Base-by-base conservation (phyloP, 495 filamentous ascomycete genomes). In the Chaetomium fimeti region DNA sequence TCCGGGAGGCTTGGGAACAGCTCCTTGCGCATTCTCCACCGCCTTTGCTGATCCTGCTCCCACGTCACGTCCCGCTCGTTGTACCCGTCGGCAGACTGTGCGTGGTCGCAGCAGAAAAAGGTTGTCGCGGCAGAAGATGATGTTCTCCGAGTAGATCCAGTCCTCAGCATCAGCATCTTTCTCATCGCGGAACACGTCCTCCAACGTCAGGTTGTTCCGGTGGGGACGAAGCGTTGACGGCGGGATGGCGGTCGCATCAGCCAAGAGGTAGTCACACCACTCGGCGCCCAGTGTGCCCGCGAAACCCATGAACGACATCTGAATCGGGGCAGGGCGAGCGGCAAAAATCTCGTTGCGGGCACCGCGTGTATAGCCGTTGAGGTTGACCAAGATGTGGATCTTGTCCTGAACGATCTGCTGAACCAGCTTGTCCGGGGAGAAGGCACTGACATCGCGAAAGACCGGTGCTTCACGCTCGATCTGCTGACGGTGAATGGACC, bases 221-320 rank as follows among this genome's bases (percentile, higher is more conserved):
- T 85, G 87, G 2, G 91, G 91, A 25, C 92, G 86, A 59, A 98
- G 77, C 8, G 93, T 97, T 6, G 87, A 85, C 6, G 81, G 82
- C 0, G 94, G 95, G 59, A 99, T 88, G 0, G 94, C 92, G 9
- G 91, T 90, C 51, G 88, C 79, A 70, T 99, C 94, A 5, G 94
- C 93, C 32, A 98, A 84, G 32, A 99, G 86, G 70, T 99, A 99
- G 70, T 99, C 94, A 73, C 94, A 99, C 94, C 94, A 99, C 71
- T 98, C 94, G 29, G 94, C 94, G 13, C 95, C 94, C 11, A 99
- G 81, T 2, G 94, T 97, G 8, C 94, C 94, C 1, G 94, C 94
- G 75, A 99, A 98, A 2, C 94, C 94, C 94, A 99, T 99, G 74
- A 99, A 99, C 0, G 94, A 97, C 94, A 99, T 99, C 68, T 98